A percentile compares a stretch with the other conserved stretches of the same genome.
phyloP scores from a whole-genome alignment of 371 early-diverging fungal genomes.

The Mucor piriformis region DNA sequence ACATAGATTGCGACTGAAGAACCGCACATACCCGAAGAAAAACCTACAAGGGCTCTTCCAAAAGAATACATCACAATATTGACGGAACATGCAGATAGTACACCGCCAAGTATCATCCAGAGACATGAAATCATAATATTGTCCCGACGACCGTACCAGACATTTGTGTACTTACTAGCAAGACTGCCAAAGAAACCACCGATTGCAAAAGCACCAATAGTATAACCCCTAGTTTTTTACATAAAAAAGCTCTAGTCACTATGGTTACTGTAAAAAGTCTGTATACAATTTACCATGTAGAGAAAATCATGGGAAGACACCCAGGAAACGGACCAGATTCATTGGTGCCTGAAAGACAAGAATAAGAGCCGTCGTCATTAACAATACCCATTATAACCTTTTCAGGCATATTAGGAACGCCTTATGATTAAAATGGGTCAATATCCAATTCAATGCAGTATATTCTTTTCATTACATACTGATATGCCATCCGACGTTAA shows the following conservation, averaged over 20 bases:
- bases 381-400: slow-evolving; percentile 33
- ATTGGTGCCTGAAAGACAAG: slow-evolving; percentile 32
- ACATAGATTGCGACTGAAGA: slow-evolving; percentile 73
- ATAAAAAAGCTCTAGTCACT: no score
- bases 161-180: slow-evolving; percentile 42
- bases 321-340: slow-evolving; percentile 32
- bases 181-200: slow-evolving; percentile 52
- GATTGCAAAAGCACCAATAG: slow-evolving; percentile 48
- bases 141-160: slow-evolving; percentile 41
- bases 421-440: slow-evolving; percentile 19
- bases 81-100: slow-evolving; percentile 41
- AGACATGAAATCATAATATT: slow-evolving; percentile 44
- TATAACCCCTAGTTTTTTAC: slow-evolving; percentile 37
- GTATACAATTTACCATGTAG: slow-evolving; percentile 30
- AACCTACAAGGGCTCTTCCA: slow-evolving; percentile 89
- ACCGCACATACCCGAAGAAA: slow-evolving; percentile 77
- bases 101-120: slow-evolving; percentile 43
- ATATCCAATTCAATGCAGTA: not conserved
- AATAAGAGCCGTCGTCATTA: slow-evolving; percentile 14
- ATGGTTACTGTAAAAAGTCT: no score
- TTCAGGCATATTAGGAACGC: slow-evolving; percentile 56
- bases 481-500: slow-evolving; percentile 52
- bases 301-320: slow-evolving; percentile 47
- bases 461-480: slow-evolving; percentile 29
- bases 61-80: slow-evolving; percentile 51